Evolutionary conservation across 2,329 filamentous ascomycete genomes (phyloP), one percentile per base, ranked within the genome.

Genomic region (Stachybotrys elegans): DNA sequence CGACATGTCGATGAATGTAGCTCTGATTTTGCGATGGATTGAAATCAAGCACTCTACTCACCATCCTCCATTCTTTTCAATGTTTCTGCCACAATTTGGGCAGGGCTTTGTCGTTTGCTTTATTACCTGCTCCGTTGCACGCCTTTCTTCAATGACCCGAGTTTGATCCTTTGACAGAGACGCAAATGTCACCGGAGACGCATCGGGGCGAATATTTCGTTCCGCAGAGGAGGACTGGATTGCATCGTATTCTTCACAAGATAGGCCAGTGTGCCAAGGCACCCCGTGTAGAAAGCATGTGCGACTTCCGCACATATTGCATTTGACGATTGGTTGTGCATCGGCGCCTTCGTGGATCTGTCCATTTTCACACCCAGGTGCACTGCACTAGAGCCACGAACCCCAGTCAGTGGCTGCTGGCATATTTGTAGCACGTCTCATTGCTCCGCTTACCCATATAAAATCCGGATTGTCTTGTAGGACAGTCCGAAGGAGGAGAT

Each of bases 41-140:
- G 11, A 16, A 20, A 40, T 40, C 5, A 16, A 40, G 14, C 13
- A 23, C n/a, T 25, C 20, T 7, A 40, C 38, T 40, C 22, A 40
- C 38, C 38, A 40, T 7, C 38, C 38, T 11, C 38, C 38, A 19
- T 40, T 29, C 38, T 40, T 40, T 23, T 40, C 38, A 13, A 40
- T 40, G 11, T 27, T 40, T 17, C 22, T 40, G 12, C 38, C 22
- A 29, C 38, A 40, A 17, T 23, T 27, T 6, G 38, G 38, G n/a
- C 38, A 40, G 17, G 38, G 38, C 22, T 40, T 40, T 4, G 38
- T 40, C 6, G 38, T 40, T 16, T 14, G n/a, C 22, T 27, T 29
- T 3, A 40, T 40, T 7, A 23, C 29, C 21, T 16, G n/a, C 38
- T 17, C n/a, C 23, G 38, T n/a, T 7, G 38, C 38, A 17, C 38